Conservation (phyloP, 768 basidiomycete species). For the Dendrothele bispora region DNA sequence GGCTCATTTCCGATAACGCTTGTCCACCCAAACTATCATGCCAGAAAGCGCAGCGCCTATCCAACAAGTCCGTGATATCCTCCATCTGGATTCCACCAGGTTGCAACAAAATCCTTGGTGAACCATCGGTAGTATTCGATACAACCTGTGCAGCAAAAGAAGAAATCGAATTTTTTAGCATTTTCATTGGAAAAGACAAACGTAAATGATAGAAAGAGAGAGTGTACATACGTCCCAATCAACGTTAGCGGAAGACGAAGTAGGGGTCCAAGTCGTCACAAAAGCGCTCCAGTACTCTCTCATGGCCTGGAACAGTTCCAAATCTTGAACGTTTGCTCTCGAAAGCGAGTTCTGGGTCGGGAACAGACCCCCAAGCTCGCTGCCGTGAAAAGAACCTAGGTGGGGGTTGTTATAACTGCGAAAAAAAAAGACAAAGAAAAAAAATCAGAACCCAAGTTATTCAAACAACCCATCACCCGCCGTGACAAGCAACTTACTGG, state of each 20-base stretch:
- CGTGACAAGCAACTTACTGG: slow-evolving; percentile 24
- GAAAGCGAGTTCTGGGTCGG: slow-evolving; percentile 19
- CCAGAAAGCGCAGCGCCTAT: slow-evolving; percentile 9
- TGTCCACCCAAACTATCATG: no score
- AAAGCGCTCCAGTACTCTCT: slow-evolving; percentile 40
- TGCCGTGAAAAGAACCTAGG: slow-evolving; percentile 34
- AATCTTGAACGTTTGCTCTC: slow-evolving; percentile 24
- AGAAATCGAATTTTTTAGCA: no score
- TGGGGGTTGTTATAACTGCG: slow-evolving; percentile 39
- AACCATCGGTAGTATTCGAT: not conserved
- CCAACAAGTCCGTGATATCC: slow-evolving; percentile 1
- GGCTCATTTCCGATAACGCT: no score
- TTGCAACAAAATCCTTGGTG: slow-evolving; percentile 7
- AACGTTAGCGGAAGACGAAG: slow-evolving; percentile 12
- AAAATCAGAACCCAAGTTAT: slow-evolving; percentile 29
- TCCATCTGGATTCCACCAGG: slow-evolving; percentile 8
- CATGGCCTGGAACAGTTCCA: slow-evolving; percentile 33
- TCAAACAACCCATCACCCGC: not conserved
- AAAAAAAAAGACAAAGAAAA: not conserved
- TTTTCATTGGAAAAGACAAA: no score
- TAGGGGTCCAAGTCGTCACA: slow-evolving; percentile 31
- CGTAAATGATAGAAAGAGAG: no score
- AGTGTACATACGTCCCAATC: slow-evolving; percentile 28
- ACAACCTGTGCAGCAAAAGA: not conserved
- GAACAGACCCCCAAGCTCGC: slow-evolving; percentile 38